Conservation (phyloP, 129 eudicot genomes). For the Chrysanthemum makinoi region DNA sequence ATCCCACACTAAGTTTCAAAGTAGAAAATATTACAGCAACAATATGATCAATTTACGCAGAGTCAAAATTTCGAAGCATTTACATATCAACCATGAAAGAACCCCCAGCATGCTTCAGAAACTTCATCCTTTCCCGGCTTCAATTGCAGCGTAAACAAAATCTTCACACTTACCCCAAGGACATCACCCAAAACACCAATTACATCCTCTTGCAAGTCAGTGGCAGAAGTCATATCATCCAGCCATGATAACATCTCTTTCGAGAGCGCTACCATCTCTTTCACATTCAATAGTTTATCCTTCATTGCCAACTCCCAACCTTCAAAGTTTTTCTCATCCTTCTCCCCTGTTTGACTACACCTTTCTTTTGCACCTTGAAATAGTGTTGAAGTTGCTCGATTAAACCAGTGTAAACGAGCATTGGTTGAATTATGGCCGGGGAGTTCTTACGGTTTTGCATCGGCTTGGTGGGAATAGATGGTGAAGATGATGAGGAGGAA, state of each 20-base stretch:
- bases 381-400: constrained; percentile 88
- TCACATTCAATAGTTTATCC: constrained; percentile 71
- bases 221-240: constrained; percentile 66
- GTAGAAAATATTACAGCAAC: constrained; percentile 19
- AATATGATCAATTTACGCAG: constrained; percentile 8
- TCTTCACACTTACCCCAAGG: constrained; percentile 69
- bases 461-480: constrained; percentile 29
- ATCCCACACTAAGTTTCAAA: neutral
- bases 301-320: constrained; percentile 87
- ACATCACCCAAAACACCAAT: constrained; percentile 83
- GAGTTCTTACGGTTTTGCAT: constrained; percentile 44
- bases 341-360: constrained; percentile 30
- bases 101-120: neutral
- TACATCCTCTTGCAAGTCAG: constrained; percentile 78
- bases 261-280: constrained; percentile 81
- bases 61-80: constrained; percentile 31
- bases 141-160: constrained; percentile 79
- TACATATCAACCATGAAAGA: constrained; percentile 20
- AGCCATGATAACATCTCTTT: constrained; percentile 85
- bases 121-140: constrained; percentile 63
- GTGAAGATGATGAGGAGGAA: constrained; percentile 33
- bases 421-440: constrained; percentile 64
- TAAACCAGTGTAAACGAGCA: constrained; percentile 91
- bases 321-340: constrained; percentile 53
- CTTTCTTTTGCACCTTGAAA: constrained; percentile 61